Base-by-base conservation (phyloP, 139 green algal species). In the Coelastrella sp. region DNA sequence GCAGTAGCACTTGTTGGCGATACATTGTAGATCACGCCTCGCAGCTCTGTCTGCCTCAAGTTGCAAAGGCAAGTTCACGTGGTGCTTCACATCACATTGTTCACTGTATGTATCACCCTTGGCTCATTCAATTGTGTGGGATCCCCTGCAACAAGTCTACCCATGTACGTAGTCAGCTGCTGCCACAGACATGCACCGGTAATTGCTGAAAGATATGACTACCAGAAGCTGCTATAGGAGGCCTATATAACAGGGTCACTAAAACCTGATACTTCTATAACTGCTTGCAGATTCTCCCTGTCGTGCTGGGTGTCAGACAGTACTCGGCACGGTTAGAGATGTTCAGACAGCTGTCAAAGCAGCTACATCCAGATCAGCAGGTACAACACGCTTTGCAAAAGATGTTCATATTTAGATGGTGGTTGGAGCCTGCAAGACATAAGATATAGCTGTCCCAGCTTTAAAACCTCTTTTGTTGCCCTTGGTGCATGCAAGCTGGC, bases 271-370 rank as follows among this genome's bases (percentile, higher is more conserved):
- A 1, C 45, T 57, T 13, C 11, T 13, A 9, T 13, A 23, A 3
- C 45, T 76, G 67, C 27, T 64, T 85, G 63, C 84, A 94, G 89
- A 85, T 95, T 7, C 23, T 96, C 25, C 90, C 86, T 0, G 59
- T 94, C 37, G 86, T 89, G 4, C 63, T 97, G 79, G 89, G 82
- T 11, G 86, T 89, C 0, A 75, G 94, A n/a, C 91, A 96, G 85
- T 96, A 96, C 88, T 93, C 90, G 2, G 85, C 94, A 2, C 86
- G 88, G n/a, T 79, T 97, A 53, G 89, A 95, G 62, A 86, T 93
- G 85, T 91, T 92, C 53, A 83, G 86, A 64, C 91, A 92, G 62
- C 83, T 96, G 77, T 85, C 88, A 7, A 53, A 50, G n/a, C 81
- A 93, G 79, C 27, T 88, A 17, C 72, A 91, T 45, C 86, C 88